Evolutionary conservation across 176 grass and related monocot genomes (phyloP).

Genomic region (Panicum miliaceum): DNA sequence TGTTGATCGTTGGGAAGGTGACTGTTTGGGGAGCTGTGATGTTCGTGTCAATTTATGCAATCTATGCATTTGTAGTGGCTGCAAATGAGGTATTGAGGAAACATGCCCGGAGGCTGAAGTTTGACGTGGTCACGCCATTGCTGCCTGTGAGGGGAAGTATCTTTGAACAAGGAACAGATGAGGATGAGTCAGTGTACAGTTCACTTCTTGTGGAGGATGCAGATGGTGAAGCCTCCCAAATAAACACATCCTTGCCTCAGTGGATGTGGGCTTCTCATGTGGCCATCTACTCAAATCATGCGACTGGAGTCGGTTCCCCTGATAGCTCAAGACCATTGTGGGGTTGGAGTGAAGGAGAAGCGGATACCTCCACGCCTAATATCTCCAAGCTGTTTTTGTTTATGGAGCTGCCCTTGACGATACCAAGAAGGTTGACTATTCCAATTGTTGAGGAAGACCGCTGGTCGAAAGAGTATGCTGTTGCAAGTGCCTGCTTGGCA

Average conservation of each 20-base stretch:
- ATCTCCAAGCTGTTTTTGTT: slow-evolving; percentile 73
- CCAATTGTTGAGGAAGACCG: slow-evolving; percentile 86
- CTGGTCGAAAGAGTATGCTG: slow-evolving; percentile 89
- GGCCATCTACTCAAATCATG: slow-evolving; percentile 95
- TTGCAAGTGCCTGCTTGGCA: slow-evolving; percentile 72
- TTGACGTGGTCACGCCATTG: slow-evolving; percentile 83
- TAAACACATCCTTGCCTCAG: slow-evolving; percentile 80
- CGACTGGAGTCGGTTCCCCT: slow-evolving; percentile 56
- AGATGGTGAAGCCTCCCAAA: slow-evolving; percentile 48
- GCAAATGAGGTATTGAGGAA: slow-evolving; percentile 95
- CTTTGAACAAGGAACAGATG: slow-evolving; percentile 69
- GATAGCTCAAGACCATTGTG: slow-evolving; percentile 84
- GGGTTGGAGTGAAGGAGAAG: slow-evolving; percentile 93
- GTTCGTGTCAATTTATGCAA: slow-evolving; percentile 84
- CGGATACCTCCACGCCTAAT: slow-evolving; percentile 48
- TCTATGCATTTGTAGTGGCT: slow-evolving; percentile 85
- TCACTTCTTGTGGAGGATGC: slow-evolving; percentile 78
- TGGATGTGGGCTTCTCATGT: slow-evolving; percentile 99
- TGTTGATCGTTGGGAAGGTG: slow-evolving; percentile 87
- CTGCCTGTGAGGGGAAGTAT: slow-evolving; percentile 86
- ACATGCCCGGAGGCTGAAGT: slow-evolving; percentile 82
- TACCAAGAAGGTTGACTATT: slow-evolving; percentile 94
- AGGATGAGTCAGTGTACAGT: slow-evolving; percentile 77
- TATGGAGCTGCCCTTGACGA: slow-evolving; percentile 82
- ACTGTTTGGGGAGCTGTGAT: slow-evolving; percentile 81